Base-by-base conservation (phyloP, 169 alveolate genomes). In the Blepharisma undulans region DNA sequence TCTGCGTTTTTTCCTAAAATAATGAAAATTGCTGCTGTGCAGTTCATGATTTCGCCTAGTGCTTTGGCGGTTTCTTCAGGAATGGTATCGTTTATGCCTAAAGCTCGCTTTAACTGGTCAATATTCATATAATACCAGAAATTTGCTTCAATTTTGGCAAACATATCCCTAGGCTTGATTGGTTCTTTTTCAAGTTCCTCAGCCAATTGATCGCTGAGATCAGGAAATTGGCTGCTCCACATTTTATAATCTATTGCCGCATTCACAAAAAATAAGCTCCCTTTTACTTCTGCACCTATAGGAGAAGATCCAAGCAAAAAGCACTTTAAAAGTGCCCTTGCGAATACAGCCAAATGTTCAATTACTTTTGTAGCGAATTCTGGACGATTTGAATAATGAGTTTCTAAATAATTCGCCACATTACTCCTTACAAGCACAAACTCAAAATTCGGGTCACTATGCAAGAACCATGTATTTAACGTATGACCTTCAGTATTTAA, bases 181-280 rank as follows among this genome's bases (percentile, higher is more conserved):
- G 30, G 48, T 4, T 84, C 89, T n/a, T 2, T 30, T 71, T 25
- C 36, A 30, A 71, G 27, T 7, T 60, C 12, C 76, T 59, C 89
- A 34, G 77, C 36, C n/a, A 86, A 10, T 10, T 19, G 29, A 14
- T 27, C 72, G 27, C 76, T 29, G 2, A 25, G 48, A 12, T 71
- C 74, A 86, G 91, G 72, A 86, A 27, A 29, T 21, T 22, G n/a
- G 27, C 72, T 19, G 48, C 80, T 34, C 72, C 91, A 86, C 74
- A 86, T 86, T n/a, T 85, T 85, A 22, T 60, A 29, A 5, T 86
- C 84, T 25, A 86, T 71, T 60, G 84, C 91, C 61, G 91, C 91
- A 32, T 86, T 86, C 36, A 86, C 66, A 36, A 27, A 86, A 27
- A 86, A 72, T n/a, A 86, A 36, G 72, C 91, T 86, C 8, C 71